Evolutionary conservation across 768 basidiomycete genomes (phyloP).

Genomic region (Suillus clintonianus): DNA sequence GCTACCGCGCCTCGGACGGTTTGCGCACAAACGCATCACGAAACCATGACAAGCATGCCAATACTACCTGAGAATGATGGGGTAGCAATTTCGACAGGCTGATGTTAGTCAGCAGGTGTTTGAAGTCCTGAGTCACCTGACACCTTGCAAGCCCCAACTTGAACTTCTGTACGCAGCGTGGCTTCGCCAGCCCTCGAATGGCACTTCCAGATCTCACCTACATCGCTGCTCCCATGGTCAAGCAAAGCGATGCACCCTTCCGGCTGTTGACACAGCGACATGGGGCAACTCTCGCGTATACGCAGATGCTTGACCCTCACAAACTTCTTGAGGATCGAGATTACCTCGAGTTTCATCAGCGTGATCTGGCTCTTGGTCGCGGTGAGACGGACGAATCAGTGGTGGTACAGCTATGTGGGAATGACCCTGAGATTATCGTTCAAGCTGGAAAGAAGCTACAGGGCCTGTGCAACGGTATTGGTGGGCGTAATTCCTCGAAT

Average conservation of each 20-base stretch:
- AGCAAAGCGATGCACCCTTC: slow-evolving; percentile 79
- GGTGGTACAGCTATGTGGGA: slow-evolving; percentile 74
- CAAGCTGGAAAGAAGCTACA: slow-evolving; percentile 62
- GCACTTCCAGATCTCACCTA: slow-evolving; percentile 28
- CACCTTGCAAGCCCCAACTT: too few species aligned
- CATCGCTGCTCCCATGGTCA: slow-evolving; percentile 77
- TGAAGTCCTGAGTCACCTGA: too few species aligned
- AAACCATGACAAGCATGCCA: not conserved
- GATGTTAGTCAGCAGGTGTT: not conserved
- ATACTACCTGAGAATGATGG: too few species aligned
- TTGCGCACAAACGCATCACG: not conserved
- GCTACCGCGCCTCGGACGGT: not conserved
- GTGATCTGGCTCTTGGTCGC: slow-evolving; percentile 43
- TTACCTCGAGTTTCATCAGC: slow-evolving; percentile 64
- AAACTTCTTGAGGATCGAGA: slow-evolving; percentile 61
- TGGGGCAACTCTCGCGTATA: slow-evolving; percentile 69
- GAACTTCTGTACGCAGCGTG: too few species aligned
- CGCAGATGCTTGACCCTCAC: slow-evolving; percentile 75
- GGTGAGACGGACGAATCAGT: slow-evolving; percentile 42
- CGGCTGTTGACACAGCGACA: slow-evolving; percentile 60
- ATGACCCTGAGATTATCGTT: slow-evolving; percentile 63
- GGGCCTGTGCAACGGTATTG: slow-evolving; percentile 66
- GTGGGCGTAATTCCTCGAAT: slow-evolving; percentile 36
- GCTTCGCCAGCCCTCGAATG: not conserved
- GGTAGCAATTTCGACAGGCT: too few species aligned